Conservation (phyloP, 1,284 basidiomycete species). For the Cryptococcus sp. region DNA sequence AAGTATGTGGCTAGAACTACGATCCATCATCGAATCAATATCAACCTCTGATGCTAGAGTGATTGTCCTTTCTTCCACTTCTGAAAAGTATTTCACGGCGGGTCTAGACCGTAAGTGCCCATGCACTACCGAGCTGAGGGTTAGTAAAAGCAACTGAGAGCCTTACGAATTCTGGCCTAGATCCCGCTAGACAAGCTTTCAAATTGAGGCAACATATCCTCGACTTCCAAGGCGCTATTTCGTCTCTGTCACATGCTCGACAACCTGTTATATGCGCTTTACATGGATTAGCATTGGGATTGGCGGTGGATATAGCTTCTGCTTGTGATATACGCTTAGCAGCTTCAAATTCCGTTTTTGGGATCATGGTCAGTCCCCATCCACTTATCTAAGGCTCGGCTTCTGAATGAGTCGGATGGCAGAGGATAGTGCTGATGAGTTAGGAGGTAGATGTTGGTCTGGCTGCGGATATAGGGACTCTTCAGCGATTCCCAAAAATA, state of each 20-base stretch:
- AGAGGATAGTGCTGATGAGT: not conserved
- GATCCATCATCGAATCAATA: slow-evolving; percentile 59
- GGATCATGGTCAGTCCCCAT: slow-evolving; percentile 64
- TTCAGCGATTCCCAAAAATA: slow-evolving; percentile 79
- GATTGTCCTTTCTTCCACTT: slow-evolving; percentile 65
- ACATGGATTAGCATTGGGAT: slow-evolving; percentile 70
- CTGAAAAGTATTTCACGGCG: slow-evolving; percentile 71
- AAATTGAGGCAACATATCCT: slow-evolving; percentile 54
- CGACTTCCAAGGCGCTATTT: slow-evolving; percentile 70
- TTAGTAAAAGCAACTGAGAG: not conserved
- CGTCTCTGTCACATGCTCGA: slow-evolving; percentile 63
- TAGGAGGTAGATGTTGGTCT: slow-evolving; percentile 90
- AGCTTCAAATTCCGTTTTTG: slow-evolving; percentile 60
- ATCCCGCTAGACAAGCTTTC: slow-evolving; percentile 58
- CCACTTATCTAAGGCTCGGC: too few relatives aligned
- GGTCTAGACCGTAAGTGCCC: slow-evolving; percentile 68
- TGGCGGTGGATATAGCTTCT: slow-evolving; percentile 66
- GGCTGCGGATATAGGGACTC: slow-evolving; percentile 84
- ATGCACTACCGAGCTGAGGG: not conserved
- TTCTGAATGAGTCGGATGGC: not conserved
- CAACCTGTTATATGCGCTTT: slow-evolving; percentile 82
- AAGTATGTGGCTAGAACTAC: slow-evolving; percentile 71
- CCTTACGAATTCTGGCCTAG: slow-evolving; percentile 30
- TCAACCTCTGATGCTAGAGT: slow-evolving; percentile 60
- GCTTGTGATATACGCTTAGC: slow-evolving; percentile 80